Evolutionary conservation across 176 grass and related monocot genomes (phyloP).

Genomic region (Bonia amplexicaulis): DNA sequence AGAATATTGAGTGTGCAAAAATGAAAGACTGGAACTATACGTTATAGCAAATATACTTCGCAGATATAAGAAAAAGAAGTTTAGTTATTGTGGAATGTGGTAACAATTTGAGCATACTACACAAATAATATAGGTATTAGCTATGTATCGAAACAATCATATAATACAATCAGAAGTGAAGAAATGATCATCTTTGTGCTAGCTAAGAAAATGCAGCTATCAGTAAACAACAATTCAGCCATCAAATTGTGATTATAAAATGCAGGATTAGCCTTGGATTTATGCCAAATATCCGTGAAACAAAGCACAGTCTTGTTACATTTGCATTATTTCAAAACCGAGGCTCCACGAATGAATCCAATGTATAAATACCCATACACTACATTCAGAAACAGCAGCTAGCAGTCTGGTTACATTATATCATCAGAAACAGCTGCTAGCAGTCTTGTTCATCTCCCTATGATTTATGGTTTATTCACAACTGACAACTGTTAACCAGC

Average conservation of each 20-base stretch:
- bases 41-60: not conserved
- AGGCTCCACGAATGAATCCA: too few relatives aligned
- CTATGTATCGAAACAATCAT: not conserved
- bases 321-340: too few relatives aligned
- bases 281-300: not conserved
- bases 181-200: not conserved
- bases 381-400: not conserved
- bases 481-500: not conserved
- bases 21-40: too few relatives aligned
- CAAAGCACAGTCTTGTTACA: not conserved
- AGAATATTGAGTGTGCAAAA: too few relatives aligned
- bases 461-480: constrained; percentile 10
- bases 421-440: not conserved
- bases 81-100: not conserved
- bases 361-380: not conserved
- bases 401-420: not conserved
- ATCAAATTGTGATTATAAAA: not conserved
- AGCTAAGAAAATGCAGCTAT: not conserved
- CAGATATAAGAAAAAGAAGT: not conserved
- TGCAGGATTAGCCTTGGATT: not conserved
- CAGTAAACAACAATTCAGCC: not conserved
- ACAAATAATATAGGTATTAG: too few relatives aligned
- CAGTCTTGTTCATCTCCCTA: not conserved
- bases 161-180: not conserved
- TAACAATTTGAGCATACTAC: not conserved